Base-by-base conservation (phyloP, 2,329 filamentous ascomycete genomes). In the Microthyrium microscopicum region DNA sequence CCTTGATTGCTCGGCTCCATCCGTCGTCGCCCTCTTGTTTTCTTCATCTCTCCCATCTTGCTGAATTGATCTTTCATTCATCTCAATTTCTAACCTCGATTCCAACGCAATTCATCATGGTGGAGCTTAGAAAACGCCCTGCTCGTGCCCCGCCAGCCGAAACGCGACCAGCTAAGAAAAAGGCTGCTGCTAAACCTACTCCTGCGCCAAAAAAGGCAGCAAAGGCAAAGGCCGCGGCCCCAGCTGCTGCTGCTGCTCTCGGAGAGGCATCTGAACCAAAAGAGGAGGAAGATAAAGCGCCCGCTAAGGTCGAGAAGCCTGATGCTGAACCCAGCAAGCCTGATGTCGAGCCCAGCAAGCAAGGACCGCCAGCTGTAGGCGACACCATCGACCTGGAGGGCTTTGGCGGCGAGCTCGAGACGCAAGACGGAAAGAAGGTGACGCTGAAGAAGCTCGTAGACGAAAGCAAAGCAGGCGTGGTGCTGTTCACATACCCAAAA, bases 401-500 rank as follows among this genome's bases (percentile, higher is more conserved):
- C 20, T 74, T 75, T 44, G 70, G 70, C 36, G 69, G 68, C 35
- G 75, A 89, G 50, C 60, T 98, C 41, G 73, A 89, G 62, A 89
- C 77, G 41, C 74, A 95, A 43, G 82, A 92, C 42, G 84, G 84
- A 46, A 61, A 66, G 34, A 80, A 77, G 59, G 84, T 78, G 5
- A 83, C 73, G 2, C 62, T 98, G 38, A 77, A 82, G 59, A 64
- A 73, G 45, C 72, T 98, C 17, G 68, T 94, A 31, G 77, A 83
- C 33, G 70, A 78, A 50, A 92, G 84, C 67, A 75, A 81, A 58
- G 66, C 70, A 22, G 89, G 87, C 18, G 78, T 95, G 27, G 82
- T 93, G 21, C 61, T 95, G 20, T 94, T 98, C 56, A 94, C 85
- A 20, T 95, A 95, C 52, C 89, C 89, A 38, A 91, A 80, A 60